Evolutionary conservation across 208 protist species (phyloP), one percentile per base, ranked within the genome.

Genomic region (Leishmania lainsoni): DNA sequence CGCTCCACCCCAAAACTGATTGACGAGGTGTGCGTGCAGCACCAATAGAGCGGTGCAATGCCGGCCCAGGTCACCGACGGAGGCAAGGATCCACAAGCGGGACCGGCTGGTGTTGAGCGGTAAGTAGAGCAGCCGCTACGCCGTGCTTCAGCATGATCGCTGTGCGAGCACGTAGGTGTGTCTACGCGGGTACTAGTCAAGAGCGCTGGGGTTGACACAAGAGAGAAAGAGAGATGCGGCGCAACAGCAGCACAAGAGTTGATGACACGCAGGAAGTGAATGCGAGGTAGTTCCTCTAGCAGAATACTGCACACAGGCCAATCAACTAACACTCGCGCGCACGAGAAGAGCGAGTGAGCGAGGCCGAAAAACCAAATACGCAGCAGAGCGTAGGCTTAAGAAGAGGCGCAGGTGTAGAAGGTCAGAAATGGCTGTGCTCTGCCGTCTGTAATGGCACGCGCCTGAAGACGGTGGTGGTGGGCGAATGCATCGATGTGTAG

Each of bases 121-220:
- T 16, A 51, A n/a, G 10, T n/a, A 52, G 68, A 35, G 68, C 42
- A 9, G 20, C 45, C 1, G 68, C 39, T 72, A 42, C 22, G 68
- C 68, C 29, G 20, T 29, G 52, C 42, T 42, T 48, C 42, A 51
- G 68, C 68, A 72, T 72, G 68, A 72, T 72, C 39, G 72, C 71
- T 51, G 86, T 86, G 42, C 80, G 80, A 39, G 35, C 2, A 39
- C 35, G 35, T 39, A 39, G 6, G 65, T 35, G 68, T 29, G 68
- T 48, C n/a, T 51, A 10, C 52, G 42, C 52, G 42, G 10, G 42
- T 6, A 39, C n/a, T 48, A 14, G 16, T 35, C 29, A 9, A 51
- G 2, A 68, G 22, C 10, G 68, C 68, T 10, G 22, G 3, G 42
- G 32, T 52, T 42, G n/a, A 49, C 17, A 72, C 68, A 72, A 39